Percentiles rank a stretch among this genome's conserved stretches.
phyloP scores from a whole-genome alignment of 176 grass and related monocot genomes.

The Saccharum spontaneum region DNA sequence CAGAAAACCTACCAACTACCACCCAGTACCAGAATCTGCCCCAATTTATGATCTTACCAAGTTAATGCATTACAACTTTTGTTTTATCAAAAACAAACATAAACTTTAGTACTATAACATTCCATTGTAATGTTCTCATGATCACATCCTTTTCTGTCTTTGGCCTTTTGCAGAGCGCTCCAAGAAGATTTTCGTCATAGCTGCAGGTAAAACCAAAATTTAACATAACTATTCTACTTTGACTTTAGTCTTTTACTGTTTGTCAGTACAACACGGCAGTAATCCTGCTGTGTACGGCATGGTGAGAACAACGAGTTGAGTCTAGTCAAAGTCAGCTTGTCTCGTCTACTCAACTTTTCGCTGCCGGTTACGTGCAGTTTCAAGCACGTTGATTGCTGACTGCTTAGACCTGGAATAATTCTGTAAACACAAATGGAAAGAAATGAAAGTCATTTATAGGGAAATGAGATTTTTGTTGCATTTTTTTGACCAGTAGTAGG shows the following conservation, averaged over 20 bases:
- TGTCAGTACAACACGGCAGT: not conserved
- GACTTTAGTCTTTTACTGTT: not conserved
- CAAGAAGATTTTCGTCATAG: slow-evolving; percentile 19
- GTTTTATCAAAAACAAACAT: not conserved
- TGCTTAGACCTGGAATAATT: slow-evolving; percentile 4
- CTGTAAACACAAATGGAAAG: not conserved
- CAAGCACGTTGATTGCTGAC: slow-evolving; percentile 24
- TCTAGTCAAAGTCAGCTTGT: not conserved
- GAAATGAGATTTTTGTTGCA: not conserved
- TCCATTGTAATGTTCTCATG: not conserved
- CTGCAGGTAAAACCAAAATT: slow-evolving; percentile 51
- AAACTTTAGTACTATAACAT: not conserved
- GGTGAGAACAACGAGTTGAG: not conserved
- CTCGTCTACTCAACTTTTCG: not conserved
- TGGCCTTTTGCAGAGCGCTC: not conserved
- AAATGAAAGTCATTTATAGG: no score
- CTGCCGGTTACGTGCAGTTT: not conserved
- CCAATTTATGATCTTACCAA: slow-evolving; percentile 25
- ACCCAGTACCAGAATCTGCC: not conserved
- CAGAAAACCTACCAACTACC: slow-evolving; percentile 22
- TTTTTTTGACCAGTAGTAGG: no score
- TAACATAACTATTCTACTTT: not conserved
- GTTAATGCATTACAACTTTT: not conserved
- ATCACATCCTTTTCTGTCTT: not conserved
- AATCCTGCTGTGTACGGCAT: not conserved